Conservation (phyloP, 257 asterid genomes). For the Coffea eugenioides region DNA sequence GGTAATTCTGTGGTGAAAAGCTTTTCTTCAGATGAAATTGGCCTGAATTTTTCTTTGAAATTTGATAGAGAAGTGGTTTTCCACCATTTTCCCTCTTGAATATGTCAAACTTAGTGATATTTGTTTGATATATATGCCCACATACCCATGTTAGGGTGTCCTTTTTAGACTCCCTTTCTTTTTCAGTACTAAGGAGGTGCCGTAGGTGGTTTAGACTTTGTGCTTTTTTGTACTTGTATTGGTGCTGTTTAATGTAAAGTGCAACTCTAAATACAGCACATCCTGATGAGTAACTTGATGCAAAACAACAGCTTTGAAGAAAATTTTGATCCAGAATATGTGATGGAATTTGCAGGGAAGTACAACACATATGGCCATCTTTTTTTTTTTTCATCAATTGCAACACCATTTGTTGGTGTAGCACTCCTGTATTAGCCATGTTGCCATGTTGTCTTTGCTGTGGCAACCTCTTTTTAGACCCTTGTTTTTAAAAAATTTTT, state of each 20-base stretch:
- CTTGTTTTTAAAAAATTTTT: too few species aligned
- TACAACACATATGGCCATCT: not conserved
- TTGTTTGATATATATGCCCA: not conserved
- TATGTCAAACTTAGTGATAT: not conserved
- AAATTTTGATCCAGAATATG: not conserved
- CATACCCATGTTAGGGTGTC: not conserved
- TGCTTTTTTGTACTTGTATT: not conserved
- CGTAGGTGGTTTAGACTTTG: not conserved
- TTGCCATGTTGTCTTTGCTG: not conserved
- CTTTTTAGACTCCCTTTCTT: not conserved
- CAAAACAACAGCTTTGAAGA: not conserved
- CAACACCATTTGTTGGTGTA: not conserved
- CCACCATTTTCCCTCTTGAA: not conserved
- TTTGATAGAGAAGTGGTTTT: not conserved
- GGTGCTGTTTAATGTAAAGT: not conserved
- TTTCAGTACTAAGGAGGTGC: not conserved
- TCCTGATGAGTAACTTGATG: not conserved
- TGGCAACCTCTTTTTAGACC: not conserved
- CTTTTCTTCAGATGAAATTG: not conserved
- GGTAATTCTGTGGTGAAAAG: not conserved
- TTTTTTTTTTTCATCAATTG: not conserved
- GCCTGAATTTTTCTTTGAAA: not conserved
- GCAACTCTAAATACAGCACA: not conserved
- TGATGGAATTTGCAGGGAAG: not conserved
- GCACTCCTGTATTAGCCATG: not conserved